Conservation (phyloP, 1,284 basidiomycete genomes). For the Amylostereum areolatum region DNA sequence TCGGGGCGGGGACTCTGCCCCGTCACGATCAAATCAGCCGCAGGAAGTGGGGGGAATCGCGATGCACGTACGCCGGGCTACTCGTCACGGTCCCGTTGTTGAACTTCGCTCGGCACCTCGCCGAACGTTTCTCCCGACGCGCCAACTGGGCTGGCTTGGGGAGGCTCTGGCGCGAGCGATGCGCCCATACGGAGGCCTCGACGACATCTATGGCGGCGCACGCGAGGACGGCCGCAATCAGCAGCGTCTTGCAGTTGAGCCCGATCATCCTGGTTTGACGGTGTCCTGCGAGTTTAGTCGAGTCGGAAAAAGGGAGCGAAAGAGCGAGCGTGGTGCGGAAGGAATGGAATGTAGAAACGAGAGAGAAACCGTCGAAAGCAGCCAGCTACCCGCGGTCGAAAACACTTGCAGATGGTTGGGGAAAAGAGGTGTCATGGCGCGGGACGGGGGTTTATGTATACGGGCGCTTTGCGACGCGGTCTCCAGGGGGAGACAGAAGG, state of each 20-base stretch:
- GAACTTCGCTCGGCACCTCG: not conserved
- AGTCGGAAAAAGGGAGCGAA: conserved; percentile 8
- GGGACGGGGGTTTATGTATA: too few species aligned
- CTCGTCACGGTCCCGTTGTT: not conserved
- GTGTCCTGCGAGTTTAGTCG: conserved; percentile 15
- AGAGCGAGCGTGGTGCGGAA: conserved; percentile 10
- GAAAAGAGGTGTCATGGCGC: too few species aligned
- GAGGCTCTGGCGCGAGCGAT: not conserved
- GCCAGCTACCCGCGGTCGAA: conserved; percentile 4
- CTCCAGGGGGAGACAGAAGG: too few species aligned
- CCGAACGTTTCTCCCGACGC: not conserved
- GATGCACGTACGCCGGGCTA: too few species aligned
- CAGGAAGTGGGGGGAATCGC: too few species aligned
- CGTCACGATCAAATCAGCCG: too few species aligned
- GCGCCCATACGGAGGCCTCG: conserved; percentile 26
- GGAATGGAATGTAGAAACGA: conserved; percentile 13
- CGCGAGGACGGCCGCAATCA: conserved; percentile 34
- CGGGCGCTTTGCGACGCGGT: too few species aligned
- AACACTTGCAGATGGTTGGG: too few species aligned
- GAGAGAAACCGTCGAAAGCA: conserved; percentile 9
- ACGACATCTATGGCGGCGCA: conserved; percentile 25
- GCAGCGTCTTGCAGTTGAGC: conserved; percentile 19
- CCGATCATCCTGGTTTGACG: conserved; percentile 32
- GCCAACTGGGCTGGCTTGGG: not conserved
- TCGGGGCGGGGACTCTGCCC: too few species aligned